phyloP scores from a whole-genome alignment of 2,329 filamentous ascomycete species.

The Aspergillus niger region DNA sequence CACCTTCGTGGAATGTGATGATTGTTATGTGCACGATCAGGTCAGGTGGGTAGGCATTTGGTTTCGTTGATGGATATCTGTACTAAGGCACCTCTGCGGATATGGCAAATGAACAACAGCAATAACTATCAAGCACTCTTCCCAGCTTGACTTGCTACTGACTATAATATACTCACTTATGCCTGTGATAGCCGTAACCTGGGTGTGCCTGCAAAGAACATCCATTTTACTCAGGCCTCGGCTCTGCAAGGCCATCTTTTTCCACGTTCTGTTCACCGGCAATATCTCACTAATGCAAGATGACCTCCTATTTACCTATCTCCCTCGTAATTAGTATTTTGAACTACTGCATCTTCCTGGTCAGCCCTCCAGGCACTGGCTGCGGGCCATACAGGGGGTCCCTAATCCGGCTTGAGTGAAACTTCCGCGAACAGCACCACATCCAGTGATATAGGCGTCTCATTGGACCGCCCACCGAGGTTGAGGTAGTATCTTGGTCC shows the following conservation, averaged over 20 bases:
- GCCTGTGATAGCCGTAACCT: too few relatives aligned
- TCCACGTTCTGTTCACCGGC: not conserved
- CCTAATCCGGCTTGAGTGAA: not conserved
- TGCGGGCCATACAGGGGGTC: not conserved
- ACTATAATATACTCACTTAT: too few relatives aligned
- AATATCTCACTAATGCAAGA: not conserved
- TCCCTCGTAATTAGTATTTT: not conserved
- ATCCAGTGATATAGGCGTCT: not conserved
- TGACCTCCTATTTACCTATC: too few relatives aligned
- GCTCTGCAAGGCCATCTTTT: not conserved
- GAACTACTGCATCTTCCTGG: not conserved
- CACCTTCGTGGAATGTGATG: too few relatives aligned
- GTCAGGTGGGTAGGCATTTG: too few relatives aligned
- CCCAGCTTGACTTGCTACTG: too few relatives aligned
- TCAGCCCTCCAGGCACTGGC: not conserved
- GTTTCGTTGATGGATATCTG: too few relatives aligned
- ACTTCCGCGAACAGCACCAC: not conserved
- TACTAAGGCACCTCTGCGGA: too few relatives aligned
- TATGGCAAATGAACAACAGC: too few relatives aligned
- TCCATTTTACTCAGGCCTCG: not conserved
- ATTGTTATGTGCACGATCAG: too few relatives aligned
- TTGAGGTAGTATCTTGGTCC: not conserved
- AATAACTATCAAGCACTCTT: too few relatives aligned
- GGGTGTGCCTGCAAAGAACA: too few relatives aligned
- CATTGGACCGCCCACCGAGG: not conserved